phyloP scores from a whole-genome alignment of 768 basidiomycete genomes.

The Calocybe cyanea region DNA sequence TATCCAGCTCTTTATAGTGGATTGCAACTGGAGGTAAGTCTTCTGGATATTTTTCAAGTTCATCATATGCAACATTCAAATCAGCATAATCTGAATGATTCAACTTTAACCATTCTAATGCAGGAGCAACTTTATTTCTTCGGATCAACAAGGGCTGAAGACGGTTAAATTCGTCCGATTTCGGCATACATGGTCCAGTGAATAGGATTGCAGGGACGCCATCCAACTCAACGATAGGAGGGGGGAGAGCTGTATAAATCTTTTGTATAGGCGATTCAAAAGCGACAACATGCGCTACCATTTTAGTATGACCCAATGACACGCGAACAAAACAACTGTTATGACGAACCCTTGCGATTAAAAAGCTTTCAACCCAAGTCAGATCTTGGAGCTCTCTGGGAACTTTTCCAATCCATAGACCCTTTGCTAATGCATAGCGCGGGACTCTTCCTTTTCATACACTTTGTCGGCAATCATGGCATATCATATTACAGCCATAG shows the following conservation, averaged over 20 bases:
- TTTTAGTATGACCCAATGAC: conserved; percentile 18
- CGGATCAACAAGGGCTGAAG: background rate
- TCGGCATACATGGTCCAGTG: conserved; percentile 23
- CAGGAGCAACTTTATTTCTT: conserved; percentile 7
- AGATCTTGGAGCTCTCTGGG: conserved; percentile 23
- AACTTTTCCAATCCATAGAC: conserved; percentile 31
- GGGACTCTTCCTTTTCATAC: conserved; percentile 14
- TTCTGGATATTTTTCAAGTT: conserved; percentile 20
- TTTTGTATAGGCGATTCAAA: conserved; percentile 23
- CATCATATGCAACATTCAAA: conserved; percentile 24
- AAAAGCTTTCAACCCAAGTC: conserved; percentile 22
- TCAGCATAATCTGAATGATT: conserved; percentile 33
- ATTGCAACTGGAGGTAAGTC: conserved; percentile 22
- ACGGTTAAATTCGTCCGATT: conserved; percentile 18
- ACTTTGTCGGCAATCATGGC: conserved; percentile 23
- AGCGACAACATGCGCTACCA: conserved; percentile 27
- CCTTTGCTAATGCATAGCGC: conserved; percentile 24
- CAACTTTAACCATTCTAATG: conserved; percentile 31
- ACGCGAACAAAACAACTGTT: conserved; percentile 27
- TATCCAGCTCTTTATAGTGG: conserved; percentile 7
- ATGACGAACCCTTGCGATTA: conserved; percentile 21
- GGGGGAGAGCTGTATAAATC: conserved; percentile 23
- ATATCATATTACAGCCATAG: conserved; percentile 17
- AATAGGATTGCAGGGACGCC: conserved; percentile 31
- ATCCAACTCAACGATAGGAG: conserved; percentile 22